Conservation (phyloP, 805 yeast species). For the Saccharomycopsis fibuligera region DNA sequence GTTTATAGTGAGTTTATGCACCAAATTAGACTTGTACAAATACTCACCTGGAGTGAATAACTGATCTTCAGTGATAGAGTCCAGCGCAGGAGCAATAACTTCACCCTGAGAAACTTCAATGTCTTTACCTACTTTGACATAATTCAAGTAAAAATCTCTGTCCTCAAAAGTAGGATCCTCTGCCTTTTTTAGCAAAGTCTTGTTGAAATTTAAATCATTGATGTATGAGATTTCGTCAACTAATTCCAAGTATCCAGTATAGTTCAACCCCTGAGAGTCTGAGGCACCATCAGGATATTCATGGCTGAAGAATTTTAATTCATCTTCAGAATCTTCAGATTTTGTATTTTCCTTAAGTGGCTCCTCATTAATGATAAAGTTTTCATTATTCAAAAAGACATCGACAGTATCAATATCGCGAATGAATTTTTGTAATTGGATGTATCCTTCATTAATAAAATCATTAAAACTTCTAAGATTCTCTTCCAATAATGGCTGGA, state of each 20-base stretch:
- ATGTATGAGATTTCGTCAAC: slow-evolving; percentile 16
- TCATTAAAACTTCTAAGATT: slow-evolving; percentile 12
- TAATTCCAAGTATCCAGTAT: slow-evolving; percentile 7
- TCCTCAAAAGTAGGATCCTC: slow-evolving; percentile 11
- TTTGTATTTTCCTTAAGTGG: slow-evolving; percentile 17
- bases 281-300: slow-evolving; percentile 10
- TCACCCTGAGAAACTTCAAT: slow-evolving; percentile 21
- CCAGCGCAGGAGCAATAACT: slow-evolving; percentile 22
- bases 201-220: slow-evolving; percentile 19
- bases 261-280: slow-evolving; percentile 13
- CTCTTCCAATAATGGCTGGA: slow-evolving; percentile 9
- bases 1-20: slow-evolving; percentile 11
- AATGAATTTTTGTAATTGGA: slow-evolving; percentile 29
- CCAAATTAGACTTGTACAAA: slow-evolving; percentile 8
- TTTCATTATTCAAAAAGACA: slow-evolving; percentile 20
- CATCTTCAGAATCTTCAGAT: slow-evolving; percentile 29
- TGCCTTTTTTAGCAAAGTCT: slow-evolving; percentile 12
- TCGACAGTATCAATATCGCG: slow-evolving; percentile 34
- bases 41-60: slow-evolving; percentile 17
- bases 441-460: slow-evolving; percentile 23
- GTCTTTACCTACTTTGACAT: slow-evolving; percentile 15
- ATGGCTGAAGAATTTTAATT: slow-evolving; percentile 24
- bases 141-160: slow-evolving; percentile 11
- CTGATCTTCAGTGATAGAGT: neutral
- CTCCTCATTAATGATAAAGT: slow-evolving; percentile 17